These are phyloP conservation scores for Fusarium udum DNA, from an alignment of 2,329 filamentous ascomycete genomes.

Conservation along the genomic window DNA sequence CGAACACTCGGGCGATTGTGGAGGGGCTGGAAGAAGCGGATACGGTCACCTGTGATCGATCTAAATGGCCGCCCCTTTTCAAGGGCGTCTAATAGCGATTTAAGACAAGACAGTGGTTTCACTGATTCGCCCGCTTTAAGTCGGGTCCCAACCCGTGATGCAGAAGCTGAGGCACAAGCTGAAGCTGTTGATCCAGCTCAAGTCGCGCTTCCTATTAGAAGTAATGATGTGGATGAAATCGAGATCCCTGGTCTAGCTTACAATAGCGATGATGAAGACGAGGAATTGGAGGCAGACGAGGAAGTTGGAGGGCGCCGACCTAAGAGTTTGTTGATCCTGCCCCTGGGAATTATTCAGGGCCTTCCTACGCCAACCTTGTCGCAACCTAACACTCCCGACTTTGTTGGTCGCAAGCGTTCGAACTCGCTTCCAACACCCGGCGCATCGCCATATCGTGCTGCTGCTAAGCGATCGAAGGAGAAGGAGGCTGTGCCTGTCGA, in stretches of 20 bases:
- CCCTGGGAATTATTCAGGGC: constrained; percentile 38
- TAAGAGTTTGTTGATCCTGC: constrained; percentile 53
- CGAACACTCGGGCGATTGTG: constrained; percentile 88
- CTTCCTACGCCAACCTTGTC: constrained; percentile 48
- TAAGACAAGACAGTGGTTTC: constrained; percentile 48
- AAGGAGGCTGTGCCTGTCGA: constrained; percentile 14
- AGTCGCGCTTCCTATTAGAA: constrained; percentile 74
- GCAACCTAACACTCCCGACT: constrained; percentile 49
- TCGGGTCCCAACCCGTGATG: constrained; percentile 43
- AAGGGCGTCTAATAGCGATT: constrained; percentile 52
- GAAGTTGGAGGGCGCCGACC: constrained; percentile 52
- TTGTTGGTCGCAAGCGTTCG: constrained; percentile 47
- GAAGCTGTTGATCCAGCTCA: constrained; percentile 49
- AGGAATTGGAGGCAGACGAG: constrained; percentile 48
- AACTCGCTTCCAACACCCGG: constrained; percentile 43
- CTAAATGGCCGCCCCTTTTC: constrained; percentile 61
- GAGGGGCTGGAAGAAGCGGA: constrained; percentile 93
- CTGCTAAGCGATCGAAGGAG: constrained; percentile 24
- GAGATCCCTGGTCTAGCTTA: constrained; percentile 76
- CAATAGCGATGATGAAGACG: constrained; percentile 70
- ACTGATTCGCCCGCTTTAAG: constrained; percentile 50
- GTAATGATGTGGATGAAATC: constrained; percentile 80
- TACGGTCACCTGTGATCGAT: constrained; percentile 66
- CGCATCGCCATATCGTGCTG: constrained; percentile 36
- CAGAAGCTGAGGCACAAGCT: constrained; percentile 30